A percentile compares a stretch with the other conserved stretches of the same genome.
Evolutionary conservation across 441 rosid genomes (phyloP).

Genomic region (Sinapis alba): DNA sequence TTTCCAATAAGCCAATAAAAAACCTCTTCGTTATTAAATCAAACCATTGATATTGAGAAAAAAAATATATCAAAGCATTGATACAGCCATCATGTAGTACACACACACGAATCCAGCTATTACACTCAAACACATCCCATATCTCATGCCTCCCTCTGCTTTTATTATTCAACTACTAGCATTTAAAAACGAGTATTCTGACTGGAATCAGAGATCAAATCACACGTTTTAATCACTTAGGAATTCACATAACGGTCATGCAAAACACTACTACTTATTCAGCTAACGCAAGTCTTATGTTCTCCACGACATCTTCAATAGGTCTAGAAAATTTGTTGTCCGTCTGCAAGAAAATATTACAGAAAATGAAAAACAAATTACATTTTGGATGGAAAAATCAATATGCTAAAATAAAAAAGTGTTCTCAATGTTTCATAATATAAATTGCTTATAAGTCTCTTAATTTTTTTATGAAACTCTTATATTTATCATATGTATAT

Average conservation of each 20-base stretch:
- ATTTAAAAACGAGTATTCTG: not conserved
- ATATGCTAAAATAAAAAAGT: not conserved
- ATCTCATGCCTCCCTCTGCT: no score
- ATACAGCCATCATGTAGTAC: constrained; percentile 12
- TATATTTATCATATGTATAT: no score
- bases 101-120: constrained; percentile 20
- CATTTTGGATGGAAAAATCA: not conserved
- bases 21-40: constrained; percentile 2
- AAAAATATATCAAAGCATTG: not conserved
- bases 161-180: not conserved
- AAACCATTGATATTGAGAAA: not conserved
- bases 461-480: no score
- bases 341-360: constrained; percentile 57
- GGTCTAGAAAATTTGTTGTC: constrained; percentile 53
- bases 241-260: not conserved
- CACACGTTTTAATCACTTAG: constrained; percentile 6
- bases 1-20: not conserved
- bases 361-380: not conserved
- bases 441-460: no score
- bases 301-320: constrained; percentile 63
- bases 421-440: no score
- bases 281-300: constrained; percentile 54
- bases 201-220: not conserved
- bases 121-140: not conserved
- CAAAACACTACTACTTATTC: constrained; percentile 14